Evolutionary conservation across 129 eudicot genomes (phyloP).

Genomic region (Flaveria trinervia): DNA sequence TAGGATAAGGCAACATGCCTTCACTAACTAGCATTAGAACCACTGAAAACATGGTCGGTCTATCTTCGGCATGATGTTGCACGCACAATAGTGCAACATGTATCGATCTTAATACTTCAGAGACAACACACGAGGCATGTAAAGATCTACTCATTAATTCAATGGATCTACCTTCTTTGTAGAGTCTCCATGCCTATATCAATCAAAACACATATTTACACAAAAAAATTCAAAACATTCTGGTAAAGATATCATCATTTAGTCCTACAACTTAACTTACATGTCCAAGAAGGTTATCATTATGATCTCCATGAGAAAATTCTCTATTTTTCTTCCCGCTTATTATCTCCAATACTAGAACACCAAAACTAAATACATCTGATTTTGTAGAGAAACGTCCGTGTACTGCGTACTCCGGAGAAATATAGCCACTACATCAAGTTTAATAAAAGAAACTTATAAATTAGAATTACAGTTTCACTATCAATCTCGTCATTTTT

Average conservation of each 20-base stretch:
- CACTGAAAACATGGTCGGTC: not conserved
- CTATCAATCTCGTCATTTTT: not conserved
- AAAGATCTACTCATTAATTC: not conserved
- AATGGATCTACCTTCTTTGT: not conserved
- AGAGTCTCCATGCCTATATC: not conserved
- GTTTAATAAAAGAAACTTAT: not conserved
- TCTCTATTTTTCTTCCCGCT: slow-evolving; percentile 33
- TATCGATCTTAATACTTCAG: not conserved
- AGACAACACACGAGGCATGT: not conserved
- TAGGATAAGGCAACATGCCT: not conserved
- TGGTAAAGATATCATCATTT: not conserved
- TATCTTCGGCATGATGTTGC: not conserved
- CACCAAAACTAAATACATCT: slow-evolving; percentile 40
- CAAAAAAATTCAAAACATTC: not conserved
- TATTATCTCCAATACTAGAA: slow-evolving; percentile 31
- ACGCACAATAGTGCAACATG: not conserved
- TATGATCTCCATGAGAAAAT: slow-evolving; percentile 29
- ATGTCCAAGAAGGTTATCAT: slow-evolving; percentile 44
- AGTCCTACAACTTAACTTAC: slow-evolving; percentile 23
- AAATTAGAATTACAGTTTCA: no score
- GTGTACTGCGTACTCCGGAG: slow-evolving; percentile 30
- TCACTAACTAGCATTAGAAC: not conserved
- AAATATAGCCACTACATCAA: slow-evolving; percentile 28
- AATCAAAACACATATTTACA: not conserved
- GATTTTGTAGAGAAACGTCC: slow-evolving; percentile 31